Base-by-base conservation (phyloP, 2,329 filamentous ascomycete species). In the Neonectria neomacrospora region DNA sequence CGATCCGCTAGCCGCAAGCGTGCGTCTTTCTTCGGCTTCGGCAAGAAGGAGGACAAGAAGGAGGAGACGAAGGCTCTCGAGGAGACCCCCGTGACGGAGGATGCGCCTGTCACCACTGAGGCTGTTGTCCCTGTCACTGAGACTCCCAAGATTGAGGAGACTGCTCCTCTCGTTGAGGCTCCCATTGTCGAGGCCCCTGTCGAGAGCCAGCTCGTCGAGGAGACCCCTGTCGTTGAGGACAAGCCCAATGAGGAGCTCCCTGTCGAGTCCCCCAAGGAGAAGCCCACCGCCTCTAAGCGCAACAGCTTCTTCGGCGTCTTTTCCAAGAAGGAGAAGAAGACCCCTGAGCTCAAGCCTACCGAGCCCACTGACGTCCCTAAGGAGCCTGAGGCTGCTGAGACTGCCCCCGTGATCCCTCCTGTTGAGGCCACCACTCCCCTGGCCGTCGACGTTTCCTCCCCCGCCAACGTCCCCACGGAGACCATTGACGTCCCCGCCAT, bases 1-100 rank as follows among this genome's bases (percentile, higher is more conserved):
- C 85, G 88, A 74, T 89, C 87, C 71, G 83, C 84, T 54, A 90
- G 87, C 76, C 85, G 86, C 75, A 90, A 91, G 86, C 88, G 88
- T 55, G 80, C 81, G 50, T 90, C 88, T 58, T 86, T 90, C 80
- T 90, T 91, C 73, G 85, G 85, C 71, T 82, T 89, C 66, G 82
- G 84, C 73, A 86, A 86, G 80, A 88, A 87, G 80, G 81, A 80
- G 68, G 80, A 82, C 64, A 79, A 80, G 74, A 79, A 87, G 70
- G 79, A 83, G 69, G 81, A 82, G 80, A 75, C 81, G 61, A 78
- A 78, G 66, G 68, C 76, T 50, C 73, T 74, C 42, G 74, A 74
- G 30, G 76, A 73, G 52, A 71, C 78, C 56, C 72, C 74, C 8
- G 68, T 55, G 7, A 69, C 68, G 9, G 63, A 64, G 48, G 60